phyloP scores from a whole-genome alignment of 345 rosid genomes.

The Noccaea caerulescens region DNA sequence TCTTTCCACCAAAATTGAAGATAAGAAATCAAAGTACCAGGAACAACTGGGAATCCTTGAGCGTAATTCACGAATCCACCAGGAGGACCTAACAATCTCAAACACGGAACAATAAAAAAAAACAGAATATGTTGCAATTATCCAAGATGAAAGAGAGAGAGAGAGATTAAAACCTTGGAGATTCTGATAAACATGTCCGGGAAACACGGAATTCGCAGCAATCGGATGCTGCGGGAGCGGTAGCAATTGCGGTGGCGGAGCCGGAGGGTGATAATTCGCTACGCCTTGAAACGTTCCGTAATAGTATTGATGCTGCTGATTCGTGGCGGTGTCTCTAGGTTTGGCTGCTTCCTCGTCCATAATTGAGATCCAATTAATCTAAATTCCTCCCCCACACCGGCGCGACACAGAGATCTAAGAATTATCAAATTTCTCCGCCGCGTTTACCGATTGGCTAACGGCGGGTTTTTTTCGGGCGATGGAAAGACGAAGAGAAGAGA shows the following conservation, averaged over 20 bases:
- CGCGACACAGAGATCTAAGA: background rate
- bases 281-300: slow-evolving; percentile 96
- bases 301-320: slow-evolving; percentile 45
- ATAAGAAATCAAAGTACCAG: slow-evolving; percentile 24
- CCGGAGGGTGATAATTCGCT: slow-evolving; percentile 63
- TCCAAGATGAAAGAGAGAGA: background rate
- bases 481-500: slow-evolving; percentile 10
- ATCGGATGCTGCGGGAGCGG: slow-evolving; percentile 48
- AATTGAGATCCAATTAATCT: slow-evolving; percentile 26
- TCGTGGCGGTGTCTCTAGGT: slow-evolving; percentile 37
- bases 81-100: slow-evolving; percentile 26
- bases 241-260: slow-evolving; percentile 51
- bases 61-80: slow-evolving; percentile 36
- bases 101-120: background rate
- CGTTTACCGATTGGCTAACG: slow-evolving; percentile 15
- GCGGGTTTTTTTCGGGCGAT: background rate
- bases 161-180: slow-evolving; percentile 44
- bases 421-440: slow-evolving; percentile 4
- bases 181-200: slow-evolving; percentile 55
- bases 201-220: slow-evolving; percentile 37
- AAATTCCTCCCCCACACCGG: background rate
- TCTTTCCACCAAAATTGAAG: background rate
- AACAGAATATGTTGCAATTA: background rate
- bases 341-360: slow-evolving; percentile 60
- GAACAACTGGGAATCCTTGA: slow-evolving; percentile 45